A percentile compares a stretch with the other conserved stretches of the same genome.
Conservation (phyloP, 73 alveolate genomes). For the Tetrahymena malaccensis region DNA sequence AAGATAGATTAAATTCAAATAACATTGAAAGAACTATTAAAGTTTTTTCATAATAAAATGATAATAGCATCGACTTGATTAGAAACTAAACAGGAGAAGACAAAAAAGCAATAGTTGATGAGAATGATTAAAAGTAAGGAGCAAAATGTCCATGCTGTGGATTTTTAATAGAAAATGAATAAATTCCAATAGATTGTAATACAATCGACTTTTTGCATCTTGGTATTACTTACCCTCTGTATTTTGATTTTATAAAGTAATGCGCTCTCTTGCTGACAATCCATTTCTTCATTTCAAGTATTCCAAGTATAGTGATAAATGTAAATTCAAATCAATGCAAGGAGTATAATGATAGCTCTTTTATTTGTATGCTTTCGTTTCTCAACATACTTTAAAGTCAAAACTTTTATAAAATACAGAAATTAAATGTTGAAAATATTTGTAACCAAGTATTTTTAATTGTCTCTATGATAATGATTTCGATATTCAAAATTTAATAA, state of each 20-base stretch:
- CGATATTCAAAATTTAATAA: background rate
- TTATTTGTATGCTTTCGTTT: constrained; percentile 1
- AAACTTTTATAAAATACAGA: background rate
- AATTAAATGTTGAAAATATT: background rate
- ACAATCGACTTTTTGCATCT: background rate
- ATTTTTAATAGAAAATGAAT: background rate
- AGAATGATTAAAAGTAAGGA: background rate
- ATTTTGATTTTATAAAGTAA: constrained; percentile 2
- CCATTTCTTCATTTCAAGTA: background rate
- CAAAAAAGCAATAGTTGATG: background rate
- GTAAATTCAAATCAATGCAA: background rate
- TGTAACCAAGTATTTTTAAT: background rate
- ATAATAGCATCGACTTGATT: background rate
- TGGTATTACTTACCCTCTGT: constrained; percentile 16
- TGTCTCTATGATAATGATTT: constrained; percentile 10
- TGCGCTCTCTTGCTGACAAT: constrained; percentile 3
- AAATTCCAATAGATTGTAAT: background rate
- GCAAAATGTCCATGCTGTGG: constrained; percentile 12
- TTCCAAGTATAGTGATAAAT: background rate
- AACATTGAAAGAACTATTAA: background rate
- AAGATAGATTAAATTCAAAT: background rate
- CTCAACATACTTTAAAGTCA: background rate
- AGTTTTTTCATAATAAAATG: background rate
- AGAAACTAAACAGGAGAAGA: background rate
- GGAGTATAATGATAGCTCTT: background rate